Base-by-base conservation (phyloP, 768 basidiomycete species). In the Fistulinella prunicolor region DNA sequence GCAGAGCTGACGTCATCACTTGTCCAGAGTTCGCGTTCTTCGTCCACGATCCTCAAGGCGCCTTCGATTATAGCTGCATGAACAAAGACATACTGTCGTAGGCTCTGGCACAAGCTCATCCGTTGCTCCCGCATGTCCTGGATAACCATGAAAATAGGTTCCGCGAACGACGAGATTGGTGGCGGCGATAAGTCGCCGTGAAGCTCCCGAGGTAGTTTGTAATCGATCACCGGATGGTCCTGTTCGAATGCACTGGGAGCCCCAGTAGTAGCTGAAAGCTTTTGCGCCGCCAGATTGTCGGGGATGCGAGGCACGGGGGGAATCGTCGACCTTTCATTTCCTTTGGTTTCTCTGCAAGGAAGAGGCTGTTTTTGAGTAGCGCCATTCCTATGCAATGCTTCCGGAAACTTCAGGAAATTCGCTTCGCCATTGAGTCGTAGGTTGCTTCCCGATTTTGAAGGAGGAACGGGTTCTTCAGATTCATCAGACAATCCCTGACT, bases 51-150 rank as follows among this genome's bases (percentile, higher is more conserved):
- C 76, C 79, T 75, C 68, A 93, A 66, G 14, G 85, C 79, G 7
- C 91, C 90, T 66, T 90, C 88, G 48, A 93, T 78, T 47, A 94
- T 74, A 16, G 85, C 91, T 24, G 85, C 82, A 63, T 96, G 90
- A 30, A 93, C 89, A 67, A 94, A 97, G 17, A 94, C 86, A 61
- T 94, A 98, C 70, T 98, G 95, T 49, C 94, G 74, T 61, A 94
- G 70, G 65, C 89, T 95, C 73, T 95, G 94, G 63, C 94, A 95
- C 52, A 96, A 69, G 60, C 90, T 93, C 95, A 98, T 98, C 45
- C 95, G 76, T 70, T 97, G 94, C 66, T 94, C 85, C 38, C 95
- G 79, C 85, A 98, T 92, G 62, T 94, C 90, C 68, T 94, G 91
- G 42, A 97, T 74, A 1, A 96, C 79, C 46, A 82, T 78, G 64